phyloP scores from a whole-genome alignment of 352 stramenopile species.

The Phytophthora crassamura region DNA sequence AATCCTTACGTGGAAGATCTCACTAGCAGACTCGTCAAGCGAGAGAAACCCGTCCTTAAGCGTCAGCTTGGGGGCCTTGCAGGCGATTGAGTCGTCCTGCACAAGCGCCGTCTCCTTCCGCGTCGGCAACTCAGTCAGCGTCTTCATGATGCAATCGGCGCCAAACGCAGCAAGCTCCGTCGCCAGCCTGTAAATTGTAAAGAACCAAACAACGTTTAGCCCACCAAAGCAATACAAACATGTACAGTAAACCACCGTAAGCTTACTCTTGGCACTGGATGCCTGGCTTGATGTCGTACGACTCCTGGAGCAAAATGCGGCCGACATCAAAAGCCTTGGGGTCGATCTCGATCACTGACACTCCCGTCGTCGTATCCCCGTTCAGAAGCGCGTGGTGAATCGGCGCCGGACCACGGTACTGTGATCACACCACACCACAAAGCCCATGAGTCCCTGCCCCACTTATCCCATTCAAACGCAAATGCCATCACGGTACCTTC shows the following conservation, averaged over 20 bases:
- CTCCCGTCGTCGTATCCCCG: conserved; percentile 72
- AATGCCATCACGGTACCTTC: conserved; percentile 41
- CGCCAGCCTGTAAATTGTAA: conserved; percentile 42
- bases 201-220: conserved; percentile 7
- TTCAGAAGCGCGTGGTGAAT: conserved; percentile 89
- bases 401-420: conserved; percentile 85
- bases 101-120: conserved; percentile 54
- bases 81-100: conserved; percentile 63
- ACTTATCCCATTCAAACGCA: not conserved
- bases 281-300: conserved; percentile 47
- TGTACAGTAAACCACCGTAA: not conserved
- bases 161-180: conserved; percentile 57
- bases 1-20: conserved; percentile 64
- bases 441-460: too few relatives aligned
- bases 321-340: conserved; percentile 83
- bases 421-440: conserved; percentile 5
- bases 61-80: conserved; percentile 76
- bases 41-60: conserved; percentile 62
- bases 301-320: conserved; percentile 71
- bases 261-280: conserved; percentile 62
- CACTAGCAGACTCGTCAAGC: conserved; percentile 53
- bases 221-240: not conserved
- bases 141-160: conserved; percentile 74
- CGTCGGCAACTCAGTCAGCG: conserved; percentile 52
- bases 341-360: conserved; percentile 91